Evolutionary conservation across 352 stramenopile genomes (phyloP).

Genomic region (Globisporangium paddicum): DNA sequence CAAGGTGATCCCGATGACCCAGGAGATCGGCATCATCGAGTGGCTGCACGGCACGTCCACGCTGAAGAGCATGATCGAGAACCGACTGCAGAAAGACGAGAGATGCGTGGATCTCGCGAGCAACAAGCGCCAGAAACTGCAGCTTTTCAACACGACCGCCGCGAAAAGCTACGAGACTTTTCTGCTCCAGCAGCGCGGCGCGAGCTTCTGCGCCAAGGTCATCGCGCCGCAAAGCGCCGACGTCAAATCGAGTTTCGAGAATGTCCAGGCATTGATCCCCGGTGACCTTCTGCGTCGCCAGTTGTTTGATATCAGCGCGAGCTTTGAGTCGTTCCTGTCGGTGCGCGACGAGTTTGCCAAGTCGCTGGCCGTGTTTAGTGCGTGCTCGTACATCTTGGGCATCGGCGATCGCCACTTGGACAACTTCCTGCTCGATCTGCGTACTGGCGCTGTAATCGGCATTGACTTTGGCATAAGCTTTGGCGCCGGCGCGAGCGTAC

Average conservation of each 20-base stretch:
- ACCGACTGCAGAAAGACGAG: conserved; percentile 59
- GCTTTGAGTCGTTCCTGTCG: conserved; percentile 79
- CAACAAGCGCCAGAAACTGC: conserved; percentile 67
- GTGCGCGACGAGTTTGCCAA: conserved; percentile 81
- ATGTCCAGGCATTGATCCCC: conserved; percentile 65
- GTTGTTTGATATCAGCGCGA: conserved; percentile 59
- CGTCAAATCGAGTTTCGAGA: conserved; percentile 44
- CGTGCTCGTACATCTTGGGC: conserved; percentile 85
- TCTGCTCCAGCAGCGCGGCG: conserved; percentile 62
- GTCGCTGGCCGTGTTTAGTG: conserved; percentile 82
- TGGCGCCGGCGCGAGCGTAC: conserved; percentile 70
- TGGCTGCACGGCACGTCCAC: conserved; percentile 77
- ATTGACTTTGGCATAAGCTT: conserved; percentile 94
- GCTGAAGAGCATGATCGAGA: conserved; percentile 75
- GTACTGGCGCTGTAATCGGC: conserved; percentile 70
- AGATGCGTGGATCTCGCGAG: conserved; percentile 48
- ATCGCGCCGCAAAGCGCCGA: conserved; percentile 41
- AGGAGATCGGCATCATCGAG: conserved; percentile 81
- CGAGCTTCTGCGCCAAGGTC: conserved; percentile 69
- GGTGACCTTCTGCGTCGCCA: conserved; percentile 72
- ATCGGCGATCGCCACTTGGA: conserved; percentile 91
- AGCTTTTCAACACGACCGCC: conserved; percentile 72
- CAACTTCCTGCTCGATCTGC: conserved; percentile 87
- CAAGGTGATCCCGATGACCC: conserved; percentile 85
- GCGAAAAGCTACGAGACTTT: conserved; percentile 74